phyloP scores from a whole-genome alignment of 2,329 filamentous ascomycete species.

The Fusarium nygamai region DNA sequence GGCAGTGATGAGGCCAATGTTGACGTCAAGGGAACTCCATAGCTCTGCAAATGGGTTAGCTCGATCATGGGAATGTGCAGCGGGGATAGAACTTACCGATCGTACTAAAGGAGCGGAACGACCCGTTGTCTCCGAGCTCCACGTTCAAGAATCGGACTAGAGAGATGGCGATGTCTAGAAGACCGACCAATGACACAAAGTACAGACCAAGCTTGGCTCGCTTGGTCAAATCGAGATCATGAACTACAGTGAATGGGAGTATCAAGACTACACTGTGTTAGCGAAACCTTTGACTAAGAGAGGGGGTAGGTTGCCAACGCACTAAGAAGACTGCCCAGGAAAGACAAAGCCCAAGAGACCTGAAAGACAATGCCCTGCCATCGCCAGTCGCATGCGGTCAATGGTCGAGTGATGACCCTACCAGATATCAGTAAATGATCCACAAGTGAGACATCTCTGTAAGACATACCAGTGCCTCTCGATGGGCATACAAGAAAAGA shows the following conservation, averaged over 20 bases:
- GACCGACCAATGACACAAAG: constrained; percentile 19
- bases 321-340: constrained; percentile 25
- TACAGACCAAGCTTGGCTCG: constrained; percentile 14
- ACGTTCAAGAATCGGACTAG: constrained; percentile 29
- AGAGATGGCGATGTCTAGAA: constrained; percentile 27
- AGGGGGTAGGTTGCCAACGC: neutral
- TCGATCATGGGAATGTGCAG: too few species aligned
- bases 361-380: constrained; percentile 29
- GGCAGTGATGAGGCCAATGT: constrained; percentile 27
- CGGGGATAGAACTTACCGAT: neutral
- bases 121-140: constrained; percentile 7
- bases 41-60: constrained; percentile 12
- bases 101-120: constrained; percentile 13
- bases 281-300: neutral
- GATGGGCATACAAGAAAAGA: constrained; percentile 30
- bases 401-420: constrained; percentile 16
- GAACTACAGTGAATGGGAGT: constrained; percentile 19
- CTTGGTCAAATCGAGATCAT: constrained; percentile 18
- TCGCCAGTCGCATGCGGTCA: constrained; percentile 12
- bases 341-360: constrained; percentile 23
- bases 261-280: constrained; percentile 12
- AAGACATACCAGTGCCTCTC: constrained; percentile 24
- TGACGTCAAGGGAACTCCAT: constrained; percentile 32
- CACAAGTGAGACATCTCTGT: neutral
- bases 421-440: neutral